Conservation (phyloP, 2,329 filamentous ascomycete genomes). For the Pezicula rhizophila region DNA sequence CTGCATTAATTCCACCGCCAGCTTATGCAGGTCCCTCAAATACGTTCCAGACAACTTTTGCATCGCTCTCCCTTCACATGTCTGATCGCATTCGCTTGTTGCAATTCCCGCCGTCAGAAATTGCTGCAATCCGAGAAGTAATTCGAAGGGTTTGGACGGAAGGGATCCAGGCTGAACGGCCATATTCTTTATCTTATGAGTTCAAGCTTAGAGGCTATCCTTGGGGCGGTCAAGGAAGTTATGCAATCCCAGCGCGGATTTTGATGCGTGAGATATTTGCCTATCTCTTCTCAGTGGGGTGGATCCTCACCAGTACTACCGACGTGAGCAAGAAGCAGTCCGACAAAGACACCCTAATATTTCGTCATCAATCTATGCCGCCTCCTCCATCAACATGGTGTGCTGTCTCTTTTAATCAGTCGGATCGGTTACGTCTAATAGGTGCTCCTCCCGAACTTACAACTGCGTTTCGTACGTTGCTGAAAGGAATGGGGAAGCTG, state of each 20-base stretch:
- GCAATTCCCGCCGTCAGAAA: conserved; percentile 25
- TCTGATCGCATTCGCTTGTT: conserved; percentile 30
- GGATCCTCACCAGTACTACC: conserved; percentile 31
- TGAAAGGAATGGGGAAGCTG: conserved; percentile 10
- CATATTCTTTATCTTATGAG: conserved; percentile 29
- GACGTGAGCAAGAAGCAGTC: conserved; percentile 28
- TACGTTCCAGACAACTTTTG: conserved; percentile 22
- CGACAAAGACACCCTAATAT: conserved; percentile 32
- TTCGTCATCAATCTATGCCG: conserved; percentile 28
- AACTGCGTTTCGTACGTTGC: conserved; percentile 11
- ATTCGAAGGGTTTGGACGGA: conserved; percentile 22
- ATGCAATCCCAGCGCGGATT: conserved; percentile 26
- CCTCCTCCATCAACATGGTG: conserved; percentile 32
- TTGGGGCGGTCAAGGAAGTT: conserved; percentile 25
- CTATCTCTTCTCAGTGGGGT: conserved; percentile 29
- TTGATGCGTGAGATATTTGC: conserved; percentile 28
- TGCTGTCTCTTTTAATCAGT: conserved; percentile 28
- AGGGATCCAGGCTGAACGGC: conserved; percentile 27
- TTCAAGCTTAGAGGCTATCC: conserved; percentile 32
- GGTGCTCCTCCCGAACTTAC: conserved; percentile 22
- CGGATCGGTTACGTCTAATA: conserved; percentile 28
- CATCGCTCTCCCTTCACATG: conserved; percentile 26
- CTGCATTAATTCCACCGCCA: neutral
- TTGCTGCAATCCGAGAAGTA: conserved; percentile 22
- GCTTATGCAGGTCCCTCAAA: conserved; percentile 5